Evolutionary conservation across 2,329 filamentous ascomycete genomes (phyloP).

Genomic region (Curvularia verruculosa): DNA sequence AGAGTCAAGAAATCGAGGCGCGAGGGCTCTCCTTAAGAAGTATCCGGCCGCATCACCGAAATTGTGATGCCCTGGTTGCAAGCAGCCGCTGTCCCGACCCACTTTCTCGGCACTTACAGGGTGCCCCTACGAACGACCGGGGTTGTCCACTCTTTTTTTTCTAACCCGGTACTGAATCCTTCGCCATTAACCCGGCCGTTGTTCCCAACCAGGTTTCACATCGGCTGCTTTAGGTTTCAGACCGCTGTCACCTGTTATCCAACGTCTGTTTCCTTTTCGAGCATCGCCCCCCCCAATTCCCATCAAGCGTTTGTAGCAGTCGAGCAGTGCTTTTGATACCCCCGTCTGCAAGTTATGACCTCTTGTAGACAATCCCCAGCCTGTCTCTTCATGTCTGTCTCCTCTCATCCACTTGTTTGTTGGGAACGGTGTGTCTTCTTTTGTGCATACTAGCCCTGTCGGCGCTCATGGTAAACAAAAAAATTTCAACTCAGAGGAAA

Average conservation of each 20-base stretch:
- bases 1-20: constrained; percentile 49
- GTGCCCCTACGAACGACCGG: constrained; percentile 42
- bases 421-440: background rate
- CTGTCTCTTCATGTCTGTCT: constrained; percentile 10
- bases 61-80: constrained; percentile 36
- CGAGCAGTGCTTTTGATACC: constrained; percentile 21
- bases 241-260: constrained; percentile 14
- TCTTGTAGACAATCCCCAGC: constrained; percentile 18
- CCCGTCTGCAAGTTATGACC: constrained; percentile 26
- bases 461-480: constrained; percentile 8
- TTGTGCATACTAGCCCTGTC: constrained; percentile 1
- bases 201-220: constrained; percentile 31
- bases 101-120: constrained; percentile 44
- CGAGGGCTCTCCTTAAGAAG: constrained; percentile 48
- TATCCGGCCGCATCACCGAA: constrained; percentile 26
- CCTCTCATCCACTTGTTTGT: constrained; percentile 11
- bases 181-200: constrained; percentile 25
- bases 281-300: constrained; percentile 3
- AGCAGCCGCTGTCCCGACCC: constrained; percentile 36
- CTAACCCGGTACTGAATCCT: constrained; percentile 32
- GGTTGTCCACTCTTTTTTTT: constrained; percentile 36
- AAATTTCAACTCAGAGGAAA: background rate
- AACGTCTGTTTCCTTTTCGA: constrained; percentile 13
- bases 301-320: constrained; percentile 1
- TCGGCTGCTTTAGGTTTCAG: constrained; percentile 34